Conservation (phyloP, 495 filamentous ascomycete genomes). For the Zalerion maritima region DNA sequence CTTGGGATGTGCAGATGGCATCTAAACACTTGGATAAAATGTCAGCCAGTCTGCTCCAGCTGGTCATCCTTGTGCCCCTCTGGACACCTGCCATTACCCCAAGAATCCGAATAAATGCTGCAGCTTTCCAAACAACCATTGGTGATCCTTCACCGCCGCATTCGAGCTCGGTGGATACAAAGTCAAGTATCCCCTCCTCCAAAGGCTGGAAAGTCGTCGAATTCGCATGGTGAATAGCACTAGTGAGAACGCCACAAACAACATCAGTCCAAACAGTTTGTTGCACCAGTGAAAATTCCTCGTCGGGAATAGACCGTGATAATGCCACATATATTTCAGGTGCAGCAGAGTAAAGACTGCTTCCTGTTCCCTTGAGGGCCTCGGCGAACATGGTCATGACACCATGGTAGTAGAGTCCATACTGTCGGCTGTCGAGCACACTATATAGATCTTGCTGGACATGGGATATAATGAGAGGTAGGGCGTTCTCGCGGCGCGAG, state of each 20-base stretch:
- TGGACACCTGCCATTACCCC: slow-evolving; percentile 57
- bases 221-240: slow-evolving; percentile 67
- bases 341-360: slow-evolving; percentile 67
- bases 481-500: slow-evolving; percentile 56
- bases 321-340: slow-evolving; percentile 53
- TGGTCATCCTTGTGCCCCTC: slow-evolving; percentile 55
- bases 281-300: slow-evolving; percentile 28
- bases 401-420: slow-evolving; percentile 60
- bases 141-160: slow-evolving; percentile 17
- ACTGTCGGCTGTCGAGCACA: slow-evolving; percentile 32
- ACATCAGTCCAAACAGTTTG: slow-evolving; percentile 43
- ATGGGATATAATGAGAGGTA: slow-evolving; percentile 53
- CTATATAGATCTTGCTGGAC: slow-evolving; percentile 51
- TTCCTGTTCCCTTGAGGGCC: slow-evolving; percentile 68
- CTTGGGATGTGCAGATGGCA: slow-evolving; percentile 17
- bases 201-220: slow-evolving; percentile 51
- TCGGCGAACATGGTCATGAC: slow-evolving; percentile 84
- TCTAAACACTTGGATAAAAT: slow-evolving; percentile 40
- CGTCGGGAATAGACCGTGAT: slow-evolving; percentile 33
- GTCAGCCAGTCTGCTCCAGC: slow-evolving; percentile 56
- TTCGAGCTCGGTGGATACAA: slow-evolving; percentile 24
- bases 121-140: slow-evolving; percentile 29
- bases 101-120: slow-evolving; percentile 48
- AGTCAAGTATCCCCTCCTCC: slow-evolving; percentile 40
- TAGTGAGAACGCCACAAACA: slow-evolving; percentile 57